phyloP scores from a whole-genome alignment of 345 rosid genomes.

The Brassica carinata region DNA sequence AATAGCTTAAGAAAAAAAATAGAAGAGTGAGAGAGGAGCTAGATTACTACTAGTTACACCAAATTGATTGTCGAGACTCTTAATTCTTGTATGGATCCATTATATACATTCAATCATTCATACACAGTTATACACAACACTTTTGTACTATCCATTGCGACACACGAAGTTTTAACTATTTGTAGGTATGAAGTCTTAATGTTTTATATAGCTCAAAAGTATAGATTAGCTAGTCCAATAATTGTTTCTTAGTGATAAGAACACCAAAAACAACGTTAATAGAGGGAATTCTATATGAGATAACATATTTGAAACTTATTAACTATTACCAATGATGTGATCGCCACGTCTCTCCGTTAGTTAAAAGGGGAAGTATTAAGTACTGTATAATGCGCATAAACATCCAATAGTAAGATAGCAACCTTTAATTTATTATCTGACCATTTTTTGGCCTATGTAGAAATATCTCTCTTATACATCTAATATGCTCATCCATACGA shows the following conservation, averaged over 20 bases:
- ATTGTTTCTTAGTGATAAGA: background rate
- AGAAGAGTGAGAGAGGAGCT: no score
- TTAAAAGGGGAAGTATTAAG: no score
- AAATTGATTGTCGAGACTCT: no score
- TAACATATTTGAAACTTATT: background rate
- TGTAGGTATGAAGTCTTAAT: slow-evolving; percentile 20
- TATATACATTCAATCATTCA: background rate
- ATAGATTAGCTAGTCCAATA: background rate
- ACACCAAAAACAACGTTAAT: slow-evolving; percentile 6
- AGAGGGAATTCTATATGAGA: background rate
- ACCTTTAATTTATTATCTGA: slow-evolving; percentile 38
- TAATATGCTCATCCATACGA: slow-evolving; percentile 30
- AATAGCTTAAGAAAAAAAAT: no score
- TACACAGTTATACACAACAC: background rate
- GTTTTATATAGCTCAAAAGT: background rate
- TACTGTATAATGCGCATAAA: background rate
- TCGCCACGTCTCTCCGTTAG: no score
- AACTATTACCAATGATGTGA: no score
- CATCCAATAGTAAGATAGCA: slow-evolving; percentile 36
- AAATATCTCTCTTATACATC: slow-evolving; percentile 12
- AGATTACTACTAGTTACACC: no score
- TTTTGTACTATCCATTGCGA: background rate
- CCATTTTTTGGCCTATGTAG: slow-evolving; percentile 15
- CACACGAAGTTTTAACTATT: background rate
- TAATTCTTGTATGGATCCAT: background rate